A percentile compares a stretch with the other conserved stretches of the same genome.
phyloP scores from a whole-genome alignment of 257 asterid species.

The Nicotiana tabacum region DNA sequence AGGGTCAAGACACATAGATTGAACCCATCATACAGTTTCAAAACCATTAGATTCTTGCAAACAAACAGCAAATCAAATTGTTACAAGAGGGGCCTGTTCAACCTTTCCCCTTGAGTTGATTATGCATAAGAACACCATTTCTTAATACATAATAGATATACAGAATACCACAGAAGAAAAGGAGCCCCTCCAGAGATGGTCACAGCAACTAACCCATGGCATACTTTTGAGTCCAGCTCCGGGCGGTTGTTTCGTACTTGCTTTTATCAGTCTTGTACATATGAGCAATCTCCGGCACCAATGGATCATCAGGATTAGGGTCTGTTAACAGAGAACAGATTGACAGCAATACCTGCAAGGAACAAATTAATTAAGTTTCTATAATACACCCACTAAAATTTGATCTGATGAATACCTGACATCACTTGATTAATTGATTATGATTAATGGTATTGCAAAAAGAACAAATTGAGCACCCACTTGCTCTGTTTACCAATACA shows the following conservation, averaged over 20 bases:
- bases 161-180: background rate
- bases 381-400: background rate
- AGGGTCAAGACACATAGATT: background rate
- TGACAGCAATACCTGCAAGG: constrained; percentile 16
- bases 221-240: constrained; percentile 19
- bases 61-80: background rate
- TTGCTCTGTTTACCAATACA: background rate
- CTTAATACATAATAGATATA: background rate
- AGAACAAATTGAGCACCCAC: background rate
- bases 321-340: constrained; percentile 18
- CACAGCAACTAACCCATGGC: constrained; percentile 11
- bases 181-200: background rate
- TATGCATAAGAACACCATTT: constrained; percentile 1
- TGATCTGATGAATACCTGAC: background rate
- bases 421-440: background rate
- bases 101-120: background rate
- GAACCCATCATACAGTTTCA: background rate
- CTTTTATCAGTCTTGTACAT: constrained; percentile 11
- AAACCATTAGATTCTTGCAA: background rate
- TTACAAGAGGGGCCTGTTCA: background rate
- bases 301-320: constrained; percentile 12
- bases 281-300: constrained; percentile 16
- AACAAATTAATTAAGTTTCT: background rate
- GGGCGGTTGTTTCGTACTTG: constrained; percentile 13
- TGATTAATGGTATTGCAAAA: background rate